Percentiles rank a stretch among this genome's conserved stretches.
phyloP scores from a whole-genome alignment of 2,329 filamentous ascomycete genomes.

The Fonsecaea multimorphosa region DNA sequence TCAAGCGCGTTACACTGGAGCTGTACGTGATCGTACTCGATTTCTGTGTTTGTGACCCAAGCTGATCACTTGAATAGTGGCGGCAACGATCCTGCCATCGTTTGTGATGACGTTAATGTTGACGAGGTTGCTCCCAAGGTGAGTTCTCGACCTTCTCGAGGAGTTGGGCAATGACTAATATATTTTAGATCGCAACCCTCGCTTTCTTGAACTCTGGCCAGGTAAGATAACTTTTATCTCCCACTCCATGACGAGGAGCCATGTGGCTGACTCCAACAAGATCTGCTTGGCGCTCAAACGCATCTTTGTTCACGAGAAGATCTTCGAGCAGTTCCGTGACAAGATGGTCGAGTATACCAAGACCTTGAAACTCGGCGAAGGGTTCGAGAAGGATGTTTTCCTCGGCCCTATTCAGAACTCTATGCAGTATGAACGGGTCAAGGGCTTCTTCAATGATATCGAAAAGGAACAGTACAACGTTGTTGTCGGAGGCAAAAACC shows the following conservation, averaged over 20 bases:
- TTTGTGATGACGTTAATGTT: conserved; percentile 70
- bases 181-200: conserved; percentile 20
- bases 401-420: conserved; percentile 70
- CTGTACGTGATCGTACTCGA: conserved; percentile 46
- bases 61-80: conserved; percentile 52
- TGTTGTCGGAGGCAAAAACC: conserved; percentile 54
- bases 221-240: conserved; percentile 35
- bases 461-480: conserved; percentile 61
- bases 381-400: conserved; percentile 50
- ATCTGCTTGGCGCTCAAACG: conserved; percentile 70
- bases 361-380: conserved; percentile 42
- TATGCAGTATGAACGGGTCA: conserved; percentile 68
- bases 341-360: conserved; percentile 65
- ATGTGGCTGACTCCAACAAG: conserved; percentile 43
- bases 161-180: neutral
- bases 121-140: conserved; percentile 69
- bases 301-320: conserved; percentile 66
- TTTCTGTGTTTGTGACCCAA: neutral
- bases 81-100: conserved; percentile 68
- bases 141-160: conserved; percentile 37
- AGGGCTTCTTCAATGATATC: conserved; percentile 62
- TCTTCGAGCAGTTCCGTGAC: conserved; percentile 68
- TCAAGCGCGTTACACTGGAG: conserved; percentile 65
- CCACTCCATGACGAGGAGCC: neutral
- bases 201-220: conserved; percentile 62